Evolutionary conservation across 768 basidiomycete species (phyloP).

Genomic region (Leccinum sublutescens): DNA sequence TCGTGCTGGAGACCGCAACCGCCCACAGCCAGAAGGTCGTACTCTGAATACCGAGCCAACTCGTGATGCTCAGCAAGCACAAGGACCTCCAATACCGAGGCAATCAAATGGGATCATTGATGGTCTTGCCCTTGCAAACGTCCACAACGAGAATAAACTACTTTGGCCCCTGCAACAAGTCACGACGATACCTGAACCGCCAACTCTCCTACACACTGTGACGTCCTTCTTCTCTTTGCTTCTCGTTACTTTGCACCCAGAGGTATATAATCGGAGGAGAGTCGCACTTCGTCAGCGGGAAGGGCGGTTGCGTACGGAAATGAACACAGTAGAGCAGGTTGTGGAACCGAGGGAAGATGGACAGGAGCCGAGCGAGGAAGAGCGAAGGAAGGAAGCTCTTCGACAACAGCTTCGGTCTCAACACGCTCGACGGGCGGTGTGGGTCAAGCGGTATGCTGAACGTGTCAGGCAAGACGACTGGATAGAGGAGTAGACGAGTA

Average conservation of each 20-base stretch:
- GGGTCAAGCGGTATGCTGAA: slow-evolving; percentile 64
- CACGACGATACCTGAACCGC: slow-evolving; percentile 34
- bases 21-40: slow-evolving; percentile 14
- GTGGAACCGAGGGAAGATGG: slow-evolving; percentile 30
- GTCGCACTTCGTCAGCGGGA: slow-evolving; percentile 58
- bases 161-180: slow-evolving; percentile 36
- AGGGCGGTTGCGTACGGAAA: slow-evolving; percentile 65
- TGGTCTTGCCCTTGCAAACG: slow-evolving; percentile 54
- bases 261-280: slow-evolving; percentile 69
- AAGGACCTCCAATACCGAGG: slow-evolving; percentile 30
- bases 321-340: slow-evolving; percentile 37
- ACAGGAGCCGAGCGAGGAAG: slow-evolving; percentile 34
- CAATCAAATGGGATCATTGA: slow-evolving; percentile 43
- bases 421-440: slow-evolving; percentile 51
- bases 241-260: slow-evolving; percentile 65
- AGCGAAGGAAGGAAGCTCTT: slow-evolving; percentile 23
- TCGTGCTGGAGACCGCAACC: slow-evolving; percentile 17
- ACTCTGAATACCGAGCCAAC: slow-evolving; percentile 16
- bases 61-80: slow-evolving; percentile 19
- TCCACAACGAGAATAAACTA: slow-evolving; percentile 53
- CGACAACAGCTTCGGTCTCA: slow-evolving; percentile 47
- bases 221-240: slow-evolving; percentile 56
- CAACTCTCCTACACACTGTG: slow-evolving; percentile 48
- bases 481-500: slow-evolving; percentile 54
- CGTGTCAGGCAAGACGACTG: slow-evolving; percentile 65